Evolutionary conservation across 2,329 filamentous ascomycete species (phyloP).

Genomic region (Elsinoe fawcettii): DNA sequence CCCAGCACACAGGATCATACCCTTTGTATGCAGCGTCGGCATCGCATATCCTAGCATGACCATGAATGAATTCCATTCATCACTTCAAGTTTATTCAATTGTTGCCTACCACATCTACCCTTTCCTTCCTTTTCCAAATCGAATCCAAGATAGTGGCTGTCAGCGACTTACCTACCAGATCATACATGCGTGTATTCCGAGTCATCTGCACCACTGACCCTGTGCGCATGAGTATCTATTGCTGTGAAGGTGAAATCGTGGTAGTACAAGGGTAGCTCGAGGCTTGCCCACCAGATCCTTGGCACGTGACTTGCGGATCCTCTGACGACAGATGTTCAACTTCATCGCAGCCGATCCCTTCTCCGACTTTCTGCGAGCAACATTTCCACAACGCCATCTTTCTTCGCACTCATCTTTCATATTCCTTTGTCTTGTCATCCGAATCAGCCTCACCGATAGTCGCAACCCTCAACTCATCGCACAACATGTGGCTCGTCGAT

Average conservation of each 20-base stretch:
- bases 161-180: too few species aligned
- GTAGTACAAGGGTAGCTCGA: too few species aligned
- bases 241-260: too few species aligned
- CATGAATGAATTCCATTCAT: neutral
- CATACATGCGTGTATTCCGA: too few species aligned
- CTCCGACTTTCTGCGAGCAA: slow-evolving; percentile 9
- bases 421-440: neutral
- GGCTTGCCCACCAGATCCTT: neutral
- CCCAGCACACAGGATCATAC: slow-evolving; percentile 5
- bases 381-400: neutral
- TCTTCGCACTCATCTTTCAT: neutral
- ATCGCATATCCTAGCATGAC: slow-evolving; percentile 1
- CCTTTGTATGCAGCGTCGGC: slow-evolving; percentile 10
- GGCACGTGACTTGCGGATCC: slow-evolving; percentile 1
- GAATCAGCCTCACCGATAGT: neutral
- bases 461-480: neutral
- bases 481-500: slow-evolving; percentile 81
- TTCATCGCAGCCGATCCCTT: neutral
- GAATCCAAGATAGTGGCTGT: too few species aligned
- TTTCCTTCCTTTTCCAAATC: neutral
- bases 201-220: too few species aligned
- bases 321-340: slow-evolving; percentile 16
- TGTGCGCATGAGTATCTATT: too few species aligned
- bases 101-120: too few species aligned
- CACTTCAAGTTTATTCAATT: neutral